Evolutionary conservation across 1,284 basidiomycete genomes (phyloP).

Genomic region (Trichosporon asahii): DNA sequence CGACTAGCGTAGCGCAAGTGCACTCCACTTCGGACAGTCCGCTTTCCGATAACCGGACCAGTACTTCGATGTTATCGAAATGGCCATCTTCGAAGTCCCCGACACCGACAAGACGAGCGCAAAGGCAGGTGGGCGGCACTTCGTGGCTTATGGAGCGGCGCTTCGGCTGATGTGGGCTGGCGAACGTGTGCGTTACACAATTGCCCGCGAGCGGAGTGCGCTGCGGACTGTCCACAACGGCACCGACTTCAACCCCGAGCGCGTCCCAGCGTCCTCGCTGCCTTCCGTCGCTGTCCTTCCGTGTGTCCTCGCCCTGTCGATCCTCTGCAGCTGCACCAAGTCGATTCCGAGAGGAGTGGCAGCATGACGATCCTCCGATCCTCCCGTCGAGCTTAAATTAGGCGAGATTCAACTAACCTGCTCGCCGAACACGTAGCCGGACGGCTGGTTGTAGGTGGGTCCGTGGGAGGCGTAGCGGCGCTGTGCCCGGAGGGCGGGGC

Average conservation of each 20-base stretch:
- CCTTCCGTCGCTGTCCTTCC: background rate
- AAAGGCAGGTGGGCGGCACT: background rate
- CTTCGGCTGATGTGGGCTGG: background rate
- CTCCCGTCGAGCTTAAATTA: slow-evolving; percentile 1
- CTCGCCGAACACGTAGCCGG: slow-evolving; percentile 82
- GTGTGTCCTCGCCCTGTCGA: background rate
- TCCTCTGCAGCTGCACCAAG: background rate
- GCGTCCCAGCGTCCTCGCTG: background rate
- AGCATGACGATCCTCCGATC: background rate
- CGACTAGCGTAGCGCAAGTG: background rate
- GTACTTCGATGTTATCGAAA: background rate
- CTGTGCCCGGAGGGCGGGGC: slow-evolving; percentile 17
- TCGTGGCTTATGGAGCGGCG: background rate
- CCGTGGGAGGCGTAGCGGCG: slow-evolving; percentile 62
- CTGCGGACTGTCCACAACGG: background rate
- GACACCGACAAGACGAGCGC: background rate
- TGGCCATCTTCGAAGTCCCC: background rate
- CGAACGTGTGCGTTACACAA: background rate
- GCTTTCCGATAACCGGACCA: background rate
- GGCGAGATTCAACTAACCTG: slow-evolving; percentile 60
- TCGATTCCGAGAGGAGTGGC: background rate
- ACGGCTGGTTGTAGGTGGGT: slow-evolving; percentile 80
- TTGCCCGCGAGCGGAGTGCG: background rate
- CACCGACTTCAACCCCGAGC: background rate
- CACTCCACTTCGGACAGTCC: background rate